Conservation (phyloP, 306 rosid species). For the Comarum palustre region DNA sequence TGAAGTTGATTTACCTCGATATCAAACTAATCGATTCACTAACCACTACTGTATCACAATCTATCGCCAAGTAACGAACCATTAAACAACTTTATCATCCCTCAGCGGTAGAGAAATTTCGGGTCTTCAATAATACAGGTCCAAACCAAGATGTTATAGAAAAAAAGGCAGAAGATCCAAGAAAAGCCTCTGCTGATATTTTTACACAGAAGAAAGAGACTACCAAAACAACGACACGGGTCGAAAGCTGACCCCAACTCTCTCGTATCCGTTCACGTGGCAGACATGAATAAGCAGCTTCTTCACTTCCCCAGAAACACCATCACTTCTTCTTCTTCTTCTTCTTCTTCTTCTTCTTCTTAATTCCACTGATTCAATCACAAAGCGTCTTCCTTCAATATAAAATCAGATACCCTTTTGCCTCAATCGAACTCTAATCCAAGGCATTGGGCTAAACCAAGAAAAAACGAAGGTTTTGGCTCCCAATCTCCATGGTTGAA, state of each 20-base stretch:
- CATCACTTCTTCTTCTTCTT: conserved; percentile 5
- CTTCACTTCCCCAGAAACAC: not conserved
- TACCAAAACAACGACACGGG: conserved; percentile 11
- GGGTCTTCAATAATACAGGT: not conserved
- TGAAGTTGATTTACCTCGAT: too few relatives aligned
- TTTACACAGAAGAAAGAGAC: not conserved
- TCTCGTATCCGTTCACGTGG: conserved; percentile 47
- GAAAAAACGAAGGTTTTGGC: not conserved
- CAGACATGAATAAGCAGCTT: conserved; percentile 24
- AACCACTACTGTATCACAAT: too few relatives aligned
- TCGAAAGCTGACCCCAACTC: not conserved
- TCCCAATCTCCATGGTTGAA: not conserved
- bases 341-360: not conserved
- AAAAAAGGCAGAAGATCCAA: not conserved
- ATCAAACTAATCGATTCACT: too few relatives aligned
- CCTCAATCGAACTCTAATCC: not conserved
- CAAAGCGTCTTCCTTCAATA: not conserved
- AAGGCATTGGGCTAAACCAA: not conserved
- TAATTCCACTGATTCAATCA: not conserved
- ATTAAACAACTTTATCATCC: not conserved
- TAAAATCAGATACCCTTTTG: not conserved
- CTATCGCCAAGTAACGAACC: too few relatives aligned
- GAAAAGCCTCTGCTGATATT: not conserved
- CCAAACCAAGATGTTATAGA: not conserved
- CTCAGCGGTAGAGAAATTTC: not conserved